Conservation (phyloP, 2,329 filamentous ascomycete species). For the Colletotrichum musae region DNA sequence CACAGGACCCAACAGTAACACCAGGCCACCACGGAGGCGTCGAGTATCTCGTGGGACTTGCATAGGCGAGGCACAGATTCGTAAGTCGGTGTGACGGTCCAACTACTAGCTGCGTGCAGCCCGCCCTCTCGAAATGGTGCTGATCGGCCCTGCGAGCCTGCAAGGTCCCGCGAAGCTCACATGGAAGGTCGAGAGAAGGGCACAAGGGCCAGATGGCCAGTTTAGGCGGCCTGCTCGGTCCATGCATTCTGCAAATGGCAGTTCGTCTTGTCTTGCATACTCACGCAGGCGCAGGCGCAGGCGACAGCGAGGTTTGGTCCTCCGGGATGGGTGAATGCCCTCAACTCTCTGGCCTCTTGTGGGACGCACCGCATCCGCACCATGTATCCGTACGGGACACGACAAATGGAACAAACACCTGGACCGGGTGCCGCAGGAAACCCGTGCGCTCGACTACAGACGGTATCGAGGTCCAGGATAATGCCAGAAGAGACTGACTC, state of each 20-base stretch:
- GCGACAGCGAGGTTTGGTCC: conserved; percentile 1
- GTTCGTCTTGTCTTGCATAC: background rate
- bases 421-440: no score
- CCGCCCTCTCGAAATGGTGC: conserved; percentile 15
- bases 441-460: no score
- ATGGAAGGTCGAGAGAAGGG: conserved; percentile 27
- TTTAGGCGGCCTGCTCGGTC: conserved; percentile 28
- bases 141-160: conserved; percentile 32
- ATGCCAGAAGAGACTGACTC: conserved; percentile 10
- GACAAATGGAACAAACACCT: no score
- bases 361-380: no score
- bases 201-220: conserved; percentile 30
- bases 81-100: conserved; percentile 38
- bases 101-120: conserved; percentile 34
- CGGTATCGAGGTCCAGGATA: background rate
- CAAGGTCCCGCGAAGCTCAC: conserved; percentile 38
- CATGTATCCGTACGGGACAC: no score
- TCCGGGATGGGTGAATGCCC: background rate
- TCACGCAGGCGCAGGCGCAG: background rate
- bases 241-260: background rate
- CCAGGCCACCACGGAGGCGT: conserved; percentile 15
- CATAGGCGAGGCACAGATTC: conserved; percentile 37
- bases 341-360: no score
- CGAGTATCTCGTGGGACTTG: conserved; percentile 22
- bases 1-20: conserved; percentile 10